phyloP scores from a whole-genome alignment of 305 asterid species.

The Solanum hybrid region DNA sequence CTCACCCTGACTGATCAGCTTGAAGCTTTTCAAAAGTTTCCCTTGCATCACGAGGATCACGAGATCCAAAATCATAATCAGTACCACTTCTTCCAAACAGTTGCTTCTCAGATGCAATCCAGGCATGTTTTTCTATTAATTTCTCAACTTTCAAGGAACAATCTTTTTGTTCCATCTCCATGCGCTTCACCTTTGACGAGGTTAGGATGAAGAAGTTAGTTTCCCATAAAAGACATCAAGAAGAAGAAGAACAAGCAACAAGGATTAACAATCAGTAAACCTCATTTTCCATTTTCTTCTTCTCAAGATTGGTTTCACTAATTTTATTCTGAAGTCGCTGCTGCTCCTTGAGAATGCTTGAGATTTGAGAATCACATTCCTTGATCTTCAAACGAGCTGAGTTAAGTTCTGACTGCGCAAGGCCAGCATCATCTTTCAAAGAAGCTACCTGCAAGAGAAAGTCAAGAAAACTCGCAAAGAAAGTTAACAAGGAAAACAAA shows the following conservation, averaged over 20 bases:
- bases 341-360: constrained; percentile 70
- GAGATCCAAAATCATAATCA: constrained; percentile 82
- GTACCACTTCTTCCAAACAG: constrained; percentile 84
- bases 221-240: constrained; percentile 14
- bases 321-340: constrained; percentile 57
- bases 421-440: constrained; percentile 33
- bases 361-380: constrained; percentile 78
- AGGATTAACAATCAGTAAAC: constrained; percentile 26
- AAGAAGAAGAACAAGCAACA: constrained; percentile 6
- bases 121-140: constrained; percentile 79
- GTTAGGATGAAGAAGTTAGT: background rate
- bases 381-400: constrained; percentile 66
- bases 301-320: constrained; percentile 70
- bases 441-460: constrained; percentile 48
- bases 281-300: constrained; percentile 91
- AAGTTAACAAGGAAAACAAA: background rate
- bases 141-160: constrained; percentile 75
- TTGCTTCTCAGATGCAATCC: constrained; percentile 95
- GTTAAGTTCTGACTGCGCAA: constrained; percentile 66
- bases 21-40: constrained; percentile 68
- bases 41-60: constrained; percentile 63
- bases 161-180: constrained; percentile 88
- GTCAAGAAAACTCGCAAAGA: background rate
- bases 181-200: constrained; percentile 57
- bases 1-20: constrained; percentile 87